phyloP scores from a whole-genome alignment of 176 grass and related monocot genomes.

The Typha latifolia region DNA sequence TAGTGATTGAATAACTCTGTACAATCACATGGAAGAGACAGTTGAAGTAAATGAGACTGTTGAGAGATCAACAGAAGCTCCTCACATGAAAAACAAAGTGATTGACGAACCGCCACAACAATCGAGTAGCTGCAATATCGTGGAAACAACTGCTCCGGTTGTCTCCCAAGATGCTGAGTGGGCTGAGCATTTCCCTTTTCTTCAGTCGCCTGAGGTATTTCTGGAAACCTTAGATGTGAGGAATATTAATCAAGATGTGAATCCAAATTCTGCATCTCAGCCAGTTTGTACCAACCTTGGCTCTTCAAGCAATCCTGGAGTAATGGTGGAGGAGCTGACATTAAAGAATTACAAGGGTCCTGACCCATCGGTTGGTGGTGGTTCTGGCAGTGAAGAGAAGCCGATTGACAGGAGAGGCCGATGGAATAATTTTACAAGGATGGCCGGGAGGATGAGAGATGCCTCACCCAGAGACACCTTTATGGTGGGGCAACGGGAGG shows the following conservation, averaged over 20 bases:
- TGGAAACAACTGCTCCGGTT: constrained; percentile 33
- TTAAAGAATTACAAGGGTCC: constrained; percentile 48
- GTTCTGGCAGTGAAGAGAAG: constrained; percentile 44
- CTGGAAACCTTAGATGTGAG: constrained; percentile 20
- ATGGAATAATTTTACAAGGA: constrained; percentile 73
- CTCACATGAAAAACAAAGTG: constrained; percentile 55
- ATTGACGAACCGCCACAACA: constrained; percentile 28
- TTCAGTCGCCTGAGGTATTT: constrained; percentile 28
- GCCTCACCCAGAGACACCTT: constrained; percentile 8
- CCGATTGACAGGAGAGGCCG: constrained; percentile 40
- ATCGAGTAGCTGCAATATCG: constrained; percentile 15
- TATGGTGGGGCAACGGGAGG: not conserved
- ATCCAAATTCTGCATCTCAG: constrained; percentile 24
- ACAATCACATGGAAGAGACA: constrained; percentile 48
- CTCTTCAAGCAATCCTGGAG: constrained; percentile 24
- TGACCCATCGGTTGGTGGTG: constrained; percentile 37
- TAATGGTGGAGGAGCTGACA: constrained; percentile 88
- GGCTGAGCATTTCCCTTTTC: constrained; percentile 73
- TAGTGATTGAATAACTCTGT: not conserved
- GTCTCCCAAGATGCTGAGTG: constrained; percentile 41
- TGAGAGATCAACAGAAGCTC: constrained; percentile 24
- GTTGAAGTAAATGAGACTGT: constrained; percentile 29
- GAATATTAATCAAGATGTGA: not conserved
- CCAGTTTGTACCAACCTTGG: constrained; percentile 27
- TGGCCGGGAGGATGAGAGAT: constrained; percentile 33